These are phyloP conservation scores for Solanum appendiculatum DNA, from an alignment of 257 asterid genomes.

Conservation along the genomic window DNA sequence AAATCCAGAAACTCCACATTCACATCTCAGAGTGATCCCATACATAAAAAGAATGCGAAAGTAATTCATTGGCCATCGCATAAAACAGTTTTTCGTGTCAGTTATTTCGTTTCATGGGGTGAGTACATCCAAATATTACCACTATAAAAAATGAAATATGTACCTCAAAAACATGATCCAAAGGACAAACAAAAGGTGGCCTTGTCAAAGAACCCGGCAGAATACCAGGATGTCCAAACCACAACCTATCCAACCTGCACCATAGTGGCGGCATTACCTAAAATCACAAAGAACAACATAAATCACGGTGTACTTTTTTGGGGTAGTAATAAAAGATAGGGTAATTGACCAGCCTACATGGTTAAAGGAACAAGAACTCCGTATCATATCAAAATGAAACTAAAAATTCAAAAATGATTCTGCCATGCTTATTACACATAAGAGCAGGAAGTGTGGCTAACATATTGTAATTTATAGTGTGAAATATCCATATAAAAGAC, in stretches of 20 bases:
- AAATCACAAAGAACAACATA: constrained; percentile 59
- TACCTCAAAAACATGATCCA: constrained; percentile 98
- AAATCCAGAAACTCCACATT: background rate
- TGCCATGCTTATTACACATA: background rate
- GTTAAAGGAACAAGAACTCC: background rate
- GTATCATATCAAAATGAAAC: background rate
- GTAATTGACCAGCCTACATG: background rate
- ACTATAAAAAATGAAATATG: constrained; percentile 6
- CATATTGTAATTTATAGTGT: background rate
- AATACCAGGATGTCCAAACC: constrained; percentile 98
- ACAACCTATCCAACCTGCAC: constrained; percentile 99
- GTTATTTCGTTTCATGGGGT: background rate
- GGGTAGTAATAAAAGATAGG: background rate
- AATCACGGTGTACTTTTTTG: background rate
- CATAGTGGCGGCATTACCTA: constrained; percentile 99
- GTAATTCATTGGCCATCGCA: background rate
- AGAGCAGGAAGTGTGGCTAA: background rate
- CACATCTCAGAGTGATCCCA: background rate
- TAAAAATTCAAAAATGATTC: constrained; percentile 7
- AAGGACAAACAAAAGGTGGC: constrained; percentile 92
- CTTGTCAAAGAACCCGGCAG: constrained; percentile 70
- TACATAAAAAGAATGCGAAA: background rate
- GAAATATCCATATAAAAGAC: background rate
- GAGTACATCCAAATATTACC: background rate
- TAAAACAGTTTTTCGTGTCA: background rate